Percentiles rank a stretch among this genome's conserved stretches.
These are phyloP conservation scores for Leishmania tarentolae DNA, from an alignment of 208 protist species.

Conservation along the genomic window DNA sequence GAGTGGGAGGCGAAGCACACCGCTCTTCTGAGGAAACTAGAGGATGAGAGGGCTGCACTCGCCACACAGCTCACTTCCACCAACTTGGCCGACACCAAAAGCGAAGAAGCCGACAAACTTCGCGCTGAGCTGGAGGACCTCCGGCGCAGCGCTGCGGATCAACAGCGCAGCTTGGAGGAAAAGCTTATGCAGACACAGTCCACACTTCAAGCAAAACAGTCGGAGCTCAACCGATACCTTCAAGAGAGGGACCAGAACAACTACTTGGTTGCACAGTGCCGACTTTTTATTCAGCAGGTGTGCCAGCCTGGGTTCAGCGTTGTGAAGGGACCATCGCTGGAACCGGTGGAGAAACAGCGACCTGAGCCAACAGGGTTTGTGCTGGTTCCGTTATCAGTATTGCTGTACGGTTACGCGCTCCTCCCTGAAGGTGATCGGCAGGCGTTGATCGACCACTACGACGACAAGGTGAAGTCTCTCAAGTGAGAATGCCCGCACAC, in stretches of 20 bases:
- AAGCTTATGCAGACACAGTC: conserved; percentile 30
- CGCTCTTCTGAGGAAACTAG: conserved; percentile 4
- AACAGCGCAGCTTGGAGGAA: conserved; percentile 43
- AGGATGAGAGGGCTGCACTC: not conserved
- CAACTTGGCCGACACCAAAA: not conserved
- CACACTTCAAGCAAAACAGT: conserved; percentile 14
- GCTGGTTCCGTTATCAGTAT: conserved; percentile 67
- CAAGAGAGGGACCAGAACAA: conserved; percentile 39
- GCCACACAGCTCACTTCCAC: not conserved
- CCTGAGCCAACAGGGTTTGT: conserved; percentile 81
- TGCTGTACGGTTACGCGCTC: conserved; percentile 85
- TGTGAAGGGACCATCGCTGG: conserved; percentile 74
- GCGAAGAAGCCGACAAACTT: conserved; percentile 11
- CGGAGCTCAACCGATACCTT: conserved; percentile 16
- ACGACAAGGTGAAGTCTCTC: conserved; percentile 30
- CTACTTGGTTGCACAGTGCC: conserved; percentile 68
- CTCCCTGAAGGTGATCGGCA: conserved; percentile 64
- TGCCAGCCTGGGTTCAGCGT: conserved; percentile 85
- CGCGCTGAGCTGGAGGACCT: conserved; percentile 28
- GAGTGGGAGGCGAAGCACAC: conserved; percentile 8
- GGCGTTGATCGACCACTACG: conserved; percentile 72
- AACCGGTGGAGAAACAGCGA: conserved; percentile 74
- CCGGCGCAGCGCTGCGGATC: conserved; percentile 12
- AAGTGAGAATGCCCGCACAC: not conserved
- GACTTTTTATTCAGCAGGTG: conserved; percentile 73